Evolutionary conservation across 257 asterid species (phyloP).

Genomic region (Gardenia jasminoides): DNA sequence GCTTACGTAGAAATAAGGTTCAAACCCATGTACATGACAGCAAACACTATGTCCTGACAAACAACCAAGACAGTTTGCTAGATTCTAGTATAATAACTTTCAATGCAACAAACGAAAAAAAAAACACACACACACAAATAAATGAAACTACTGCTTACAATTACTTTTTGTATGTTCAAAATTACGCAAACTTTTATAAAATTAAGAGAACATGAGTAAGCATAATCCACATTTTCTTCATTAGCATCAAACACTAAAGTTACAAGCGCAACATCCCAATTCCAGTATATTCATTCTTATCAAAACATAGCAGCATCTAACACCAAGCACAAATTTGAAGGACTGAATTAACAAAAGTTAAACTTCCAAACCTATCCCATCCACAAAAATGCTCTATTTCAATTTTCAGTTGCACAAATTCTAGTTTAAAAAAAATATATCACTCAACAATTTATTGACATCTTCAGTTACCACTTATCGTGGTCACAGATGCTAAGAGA

Average conservation of each 20-base stretch:
- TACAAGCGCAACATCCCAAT: background rate
- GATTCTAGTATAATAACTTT: no score
- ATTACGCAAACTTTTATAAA: no score
- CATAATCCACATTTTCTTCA: background rate
- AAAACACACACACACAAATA: no score
- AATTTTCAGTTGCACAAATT: background rate
- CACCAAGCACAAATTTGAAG: background rate
- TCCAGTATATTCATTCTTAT: no score
- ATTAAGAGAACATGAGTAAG: conserved; percentile 58
- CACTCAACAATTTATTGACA: background rate
- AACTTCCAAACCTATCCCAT: background rate
- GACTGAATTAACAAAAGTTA: background rate
- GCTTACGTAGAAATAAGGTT: conserved; percentile 89
- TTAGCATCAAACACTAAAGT: background rate
- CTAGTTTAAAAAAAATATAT: background rate
- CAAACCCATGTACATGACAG: no score
- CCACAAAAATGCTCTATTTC: background rate
- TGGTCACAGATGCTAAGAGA: background rate
- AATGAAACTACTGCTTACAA: no score
- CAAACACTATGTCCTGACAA: no score
- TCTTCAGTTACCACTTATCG: background rate
- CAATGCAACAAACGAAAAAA: no score
- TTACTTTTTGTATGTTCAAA: no score
- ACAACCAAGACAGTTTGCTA: no score
- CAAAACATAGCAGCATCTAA: background rate